phyloP scores from a whole-genome alignment of 345 rosid species.

The Fremontodendron californicum region DNA sequence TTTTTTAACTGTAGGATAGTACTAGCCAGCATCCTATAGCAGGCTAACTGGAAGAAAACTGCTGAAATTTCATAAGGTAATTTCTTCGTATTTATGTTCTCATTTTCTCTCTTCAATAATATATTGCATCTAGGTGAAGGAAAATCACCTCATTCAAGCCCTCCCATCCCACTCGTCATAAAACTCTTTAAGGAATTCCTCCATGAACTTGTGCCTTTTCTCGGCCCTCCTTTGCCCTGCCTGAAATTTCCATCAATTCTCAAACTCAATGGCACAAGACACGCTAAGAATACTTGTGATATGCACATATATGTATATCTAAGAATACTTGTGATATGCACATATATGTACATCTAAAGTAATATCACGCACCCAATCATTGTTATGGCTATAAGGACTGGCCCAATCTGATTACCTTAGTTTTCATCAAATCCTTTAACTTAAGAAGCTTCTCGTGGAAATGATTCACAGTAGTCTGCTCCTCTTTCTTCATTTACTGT shows the following conservation, averaged over 20 bases:
- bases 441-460: conserved; percentile 72
- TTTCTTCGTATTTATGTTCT: not conserved
- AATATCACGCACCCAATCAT: conserved; percentile 1
- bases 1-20: not conserved
- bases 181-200: conserved; percentile 60
- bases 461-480: conserved; percentile 59
- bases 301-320: conserved; percentile 33
- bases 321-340: too few relatives aligned
- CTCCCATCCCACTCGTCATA: conserved; percentile 72
- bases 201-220: conserved; percentile 77
- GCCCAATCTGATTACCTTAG: conserved; percentile 40
- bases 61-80: not conserved
- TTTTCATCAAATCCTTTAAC: conserved; percentile 75
- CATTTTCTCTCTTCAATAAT: not conserved
- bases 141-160: conserved; percentile 32
- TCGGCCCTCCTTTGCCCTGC: conserved; percentile 73
- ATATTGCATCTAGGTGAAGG: not conserved
- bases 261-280: not conserved
- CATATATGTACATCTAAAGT: too few relatives aligned
- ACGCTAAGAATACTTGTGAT: not conserved
- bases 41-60: not conserved
- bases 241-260: conserved; percentile 31
- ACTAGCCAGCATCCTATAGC: not conserved
- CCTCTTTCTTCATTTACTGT: conserved; percentile 63
- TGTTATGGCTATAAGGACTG: not conserved